A percentile compares a stretch with the other conserved stretches of the same genome.
phyloP scores from a whole-genome alignment of 371 early-diverging fungal genomes.

The Lichtheimia hyalospora region DNA sequence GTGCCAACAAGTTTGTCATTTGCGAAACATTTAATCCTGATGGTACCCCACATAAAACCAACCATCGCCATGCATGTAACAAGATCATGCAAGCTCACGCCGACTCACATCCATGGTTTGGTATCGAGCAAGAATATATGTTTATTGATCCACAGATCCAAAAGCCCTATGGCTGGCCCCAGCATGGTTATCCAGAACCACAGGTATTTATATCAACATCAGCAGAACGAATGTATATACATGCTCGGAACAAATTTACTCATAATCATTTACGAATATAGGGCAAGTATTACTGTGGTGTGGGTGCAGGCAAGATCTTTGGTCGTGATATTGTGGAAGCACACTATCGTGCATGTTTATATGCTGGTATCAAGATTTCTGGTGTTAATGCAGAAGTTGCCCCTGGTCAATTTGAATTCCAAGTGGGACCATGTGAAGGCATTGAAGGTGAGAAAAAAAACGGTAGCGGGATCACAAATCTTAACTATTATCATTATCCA shows the following conservation, averaged over 20 bases:
- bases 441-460: conserved; percentile 18
- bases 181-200: conserved; percentile 59
- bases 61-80: conserved; percentile 46
- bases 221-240: no score
- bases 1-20: conserved; percentile 62
- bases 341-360: conserved; percentile 59
- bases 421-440: conserved; percentile 58
- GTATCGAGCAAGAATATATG: conserved; percentile 67
- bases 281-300: conserved; percentile 62
- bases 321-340: conserved; percentile 68
- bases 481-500: no score
- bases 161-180: conserved; percentile 61
- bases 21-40: conserved; percentile 55
- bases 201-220: conserved; percentile 37
- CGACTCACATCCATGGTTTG: conserved; percentile 58
- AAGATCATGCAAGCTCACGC: conserved; percentile 50
- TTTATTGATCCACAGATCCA: conserved; percentile 53
- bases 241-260: background rate
- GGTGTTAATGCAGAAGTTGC: conserved; percentile 56
- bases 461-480: no score
- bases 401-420: conserved; percentile 56
- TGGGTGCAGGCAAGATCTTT: conserved; percentile 47
- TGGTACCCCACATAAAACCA: conserved; percentile 61
- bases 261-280: conserved; percentile 5
- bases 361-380: conserved; percentile 52